Evolutionary conservation across 2,329 filamentous ascomycete species (phyloP).

Genomic region (Cercospora beticola): DNA sequence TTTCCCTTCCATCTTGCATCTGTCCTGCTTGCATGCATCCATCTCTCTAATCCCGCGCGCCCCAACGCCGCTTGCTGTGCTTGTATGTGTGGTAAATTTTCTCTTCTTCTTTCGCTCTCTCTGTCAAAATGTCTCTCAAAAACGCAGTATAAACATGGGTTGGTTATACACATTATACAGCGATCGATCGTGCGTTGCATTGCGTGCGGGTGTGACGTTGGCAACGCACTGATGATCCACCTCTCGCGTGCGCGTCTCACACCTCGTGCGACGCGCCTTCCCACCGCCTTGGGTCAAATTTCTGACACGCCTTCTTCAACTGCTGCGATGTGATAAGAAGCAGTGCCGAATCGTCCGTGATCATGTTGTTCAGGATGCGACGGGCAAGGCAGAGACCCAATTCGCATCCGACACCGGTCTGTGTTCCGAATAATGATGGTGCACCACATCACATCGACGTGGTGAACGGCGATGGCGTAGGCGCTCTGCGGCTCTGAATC

Average conservation of each 20-base stretch:
- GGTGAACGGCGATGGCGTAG: slow-evolving; percentile 24
- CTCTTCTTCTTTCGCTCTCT: background rate
- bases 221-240: slow-evolving; percentile 2
- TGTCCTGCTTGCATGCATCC: background rate
- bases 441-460: slow-evolving; percentile 18
- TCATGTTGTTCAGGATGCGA: background rate
- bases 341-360: background rate
- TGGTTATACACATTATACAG: slow-evolving; percentile 5
- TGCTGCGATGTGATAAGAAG: background rate
- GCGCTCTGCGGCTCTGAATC: slow-evolving; percentile 55
- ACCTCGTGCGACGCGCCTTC: background rate
- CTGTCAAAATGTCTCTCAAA: background rate
- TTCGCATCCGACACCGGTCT: slow-evolving; percentile 4
- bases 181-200: background rate
- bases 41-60: background rate
- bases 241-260: background rate
- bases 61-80: slow-evolving; percentile 3
- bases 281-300: background rate
- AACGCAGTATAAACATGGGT: slow-evolving; percentile 4
- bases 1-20: background rate
- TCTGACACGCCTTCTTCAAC: background rate
- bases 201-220: background rate
- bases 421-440: background rate
- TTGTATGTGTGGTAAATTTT: background rate
- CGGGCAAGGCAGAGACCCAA: background rate